Conservation (phyloP, 129 eudicot species). For the Helianthus tuberosus region DNA sequence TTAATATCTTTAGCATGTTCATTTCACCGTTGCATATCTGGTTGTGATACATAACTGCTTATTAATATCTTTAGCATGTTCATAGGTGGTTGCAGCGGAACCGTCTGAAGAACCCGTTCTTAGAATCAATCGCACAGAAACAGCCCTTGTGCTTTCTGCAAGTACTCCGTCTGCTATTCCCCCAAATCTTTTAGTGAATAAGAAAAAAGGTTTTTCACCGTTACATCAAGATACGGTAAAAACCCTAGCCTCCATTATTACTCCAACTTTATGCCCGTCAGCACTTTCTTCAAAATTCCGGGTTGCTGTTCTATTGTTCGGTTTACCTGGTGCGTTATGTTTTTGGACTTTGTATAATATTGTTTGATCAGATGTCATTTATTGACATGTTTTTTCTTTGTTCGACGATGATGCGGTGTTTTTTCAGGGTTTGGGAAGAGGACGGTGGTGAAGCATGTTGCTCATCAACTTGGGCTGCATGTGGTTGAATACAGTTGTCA, state of each 20-base stretch:
- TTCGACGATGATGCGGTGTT: not conserved
- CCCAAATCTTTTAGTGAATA: conserved; percentile 61
- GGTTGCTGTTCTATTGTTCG: conserved; percentile 72
- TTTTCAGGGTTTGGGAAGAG: conserved; percentile 85
- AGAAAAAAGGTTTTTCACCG: conserved; percentile 45
- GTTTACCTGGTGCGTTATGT: conserved; percentile 67
- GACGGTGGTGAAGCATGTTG: conserved; percentile 84
- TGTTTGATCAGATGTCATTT: not conserved
- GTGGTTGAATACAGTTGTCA: conserved; percentile 88
- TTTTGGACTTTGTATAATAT: conserved; percentile 22
- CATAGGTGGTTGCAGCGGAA: conserved; percentile 84
- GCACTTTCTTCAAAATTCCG: conserved; percentile 87
- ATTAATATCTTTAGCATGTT: conserved; percentile 21
- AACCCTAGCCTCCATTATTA: conserved; percentile 68
- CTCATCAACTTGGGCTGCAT: conserved; percentile 81
- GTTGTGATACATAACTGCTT: not conserved
- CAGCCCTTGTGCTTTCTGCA: conserved; percentile 97
- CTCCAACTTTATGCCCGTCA: conserved; percentile 82
- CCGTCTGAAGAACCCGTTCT: conserved; percentile 78
- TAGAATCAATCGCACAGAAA: conserved; percentile 65
- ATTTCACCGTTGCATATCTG: conserved; percentile 16
- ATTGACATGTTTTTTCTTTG: not conserved
- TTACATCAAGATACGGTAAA: conserved; percentile 68
- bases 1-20: conserved; percentile 22
- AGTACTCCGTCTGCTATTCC: conserved; percentile 85